Evolutionary conservation across 192 early-diverging fungal genomes (phyloP), one percentile per base, ranked within the genome.

Genomic region (Rhizophagus clarus): DNA sequence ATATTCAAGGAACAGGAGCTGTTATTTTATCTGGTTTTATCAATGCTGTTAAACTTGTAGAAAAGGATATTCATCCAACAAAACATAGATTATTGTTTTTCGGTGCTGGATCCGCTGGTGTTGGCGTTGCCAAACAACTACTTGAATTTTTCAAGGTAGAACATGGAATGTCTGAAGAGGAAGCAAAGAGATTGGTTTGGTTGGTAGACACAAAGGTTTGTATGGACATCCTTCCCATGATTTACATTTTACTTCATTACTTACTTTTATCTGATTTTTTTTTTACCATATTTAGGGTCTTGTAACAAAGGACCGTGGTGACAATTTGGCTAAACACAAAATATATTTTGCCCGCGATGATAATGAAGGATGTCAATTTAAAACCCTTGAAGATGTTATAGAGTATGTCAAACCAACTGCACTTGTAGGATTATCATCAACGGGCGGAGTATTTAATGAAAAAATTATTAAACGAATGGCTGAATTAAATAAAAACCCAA

Each of bases 1-100:
- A 97, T 80, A 96, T 97, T 76, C 95, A 96, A 81, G 94, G 96
- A 47, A 97, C 95, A 29, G 97, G 97, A 68, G 96, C 95, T 74
- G 96, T 98, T 24, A 94, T 98, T 80, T 89, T 97, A 22, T 92
- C 94, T 62, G 97, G 96, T 47, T 94, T 97, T 77, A 97, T 97
- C 84, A 95, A 95, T 74, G 96, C 96, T 20, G 87, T 97, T 61
- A 80, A 88, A 68, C 88, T 88, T 26, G 87, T 87, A n/a, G 67
- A 84, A 61, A 74, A 79, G 14, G 85, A 91, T 10, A 88, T 97
- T 60, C 88, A 86, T 2, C 88, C 95, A 40, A 74, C 83, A 28
- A 85, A 96, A 56, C 96, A 97, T 83, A 91, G 94, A 80, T 91
- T 98, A 79, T 87, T 99, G 77, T 98, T 98, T 83, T 94, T 95